A percentile compares a stretch with the other conserved stretches of the same genome.
phyloP scores from a whole-genome alignment of 345 rosid species.

The Brassica nigra region DNA sequence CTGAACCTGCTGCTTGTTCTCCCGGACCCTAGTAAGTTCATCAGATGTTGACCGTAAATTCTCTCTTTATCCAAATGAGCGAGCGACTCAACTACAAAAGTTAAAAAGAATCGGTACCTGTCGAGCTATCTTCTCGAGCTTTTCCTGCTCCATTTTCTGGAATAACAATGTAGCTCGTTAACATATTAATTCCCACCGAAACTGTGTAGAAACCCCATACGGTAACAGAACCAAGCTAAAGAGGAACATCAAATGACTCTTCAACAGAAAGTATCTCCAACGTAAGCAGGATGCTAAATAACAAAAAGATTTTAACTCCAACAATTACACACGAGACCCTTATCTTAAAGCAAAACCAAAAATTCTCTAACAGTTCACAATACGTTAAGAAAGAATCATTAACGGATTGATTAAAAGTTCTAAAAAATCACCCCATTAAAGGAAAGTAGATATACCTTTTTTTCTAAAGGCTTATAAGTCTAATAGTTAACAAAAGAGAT shows the following conservation, averaged over 20 bases:
- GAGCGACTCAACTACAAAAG: background rate
- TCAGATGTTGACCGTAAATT: background rate
- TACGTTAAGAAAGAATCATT: background rate
- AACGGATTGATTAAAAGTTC: background rate
- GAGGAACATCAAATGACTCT: background rate
- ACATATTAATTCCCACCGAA: background rate
- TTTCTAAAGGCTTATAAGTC: background rate
- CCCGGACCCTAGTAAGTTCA: slow-evolving; percentile 62
- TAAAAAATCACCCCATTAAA: slow-evolving; percentile 18
- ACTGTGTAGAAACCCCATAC: background rate
- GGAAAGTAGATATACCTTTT: background rate
- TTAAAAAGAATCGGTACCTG: slow-evolving; percentile 53
- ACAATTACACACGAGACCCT: background rate
- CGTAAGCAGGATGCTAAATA: background rate
- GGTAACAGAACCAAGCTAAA: slow-evolving; percentile 5
- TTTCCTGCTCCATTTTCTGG: slow-evolving; percentile 92
- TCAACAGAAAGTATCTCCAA: background rate
- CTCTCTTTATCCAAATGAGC: background rate
- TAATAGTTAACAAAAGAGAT: background rate
- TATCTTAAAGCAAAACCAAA: slow-evolving; percentile 1
- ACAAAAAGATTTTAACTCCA: background rate
- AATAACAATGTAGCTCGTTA: slow-evolving; percentile 19
- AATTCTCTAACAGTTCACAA: background rate
- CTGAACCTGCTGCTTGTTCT: slow-evolving; percentile 51
- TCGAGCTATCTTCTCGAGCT: slow-evolving; percentile 83